These are phyloP conservation scores for Ammopiptanthus mongolicus DNA, from an alignment of 306 rosid genomes.

Conservation along the genomic window DNA sequence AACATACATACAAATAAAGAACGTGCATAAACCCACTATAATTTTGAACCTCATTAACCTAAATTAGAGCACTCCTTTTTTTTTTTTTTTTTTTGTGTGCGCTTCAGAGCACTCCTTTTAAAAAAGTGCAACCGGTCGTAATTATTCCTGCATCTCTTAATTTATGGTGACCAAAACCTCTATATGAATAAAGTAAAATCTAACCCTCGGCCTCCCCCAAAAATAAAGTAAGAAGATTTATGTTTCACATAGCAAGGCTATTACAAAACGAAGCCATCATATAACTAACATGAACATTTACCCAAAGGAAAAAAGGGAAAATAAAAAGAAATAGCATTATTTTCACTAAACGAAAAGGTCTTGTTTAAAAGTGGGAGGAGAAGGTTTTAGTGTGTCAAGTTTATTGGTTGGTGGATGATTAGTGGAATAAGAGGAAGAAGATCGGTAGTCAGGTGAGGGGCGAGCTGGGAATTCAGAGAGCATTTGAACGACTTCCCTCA, in stretches of 20 bases:
- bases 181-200: constrained; percentile 17
- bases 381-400: constrained; percentile 11
- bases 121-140: constrained; percentile 25
- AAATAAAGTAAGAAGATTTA: not conserved
- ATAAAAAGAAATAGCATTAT: not conserved
- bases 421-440: constrained; percentile 51
- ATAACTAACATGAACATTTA: constrained; percentile 11
- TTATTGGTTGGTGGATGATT: constrained; percentile 14
- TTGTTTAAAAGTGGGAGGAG: constrained; percentile 38
- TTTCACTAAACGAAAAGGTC: constrained; percentile 40
- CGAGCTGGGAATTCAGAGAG: constrained; percentile 63
- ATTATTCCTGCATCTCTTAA: constrained; percentile 31
- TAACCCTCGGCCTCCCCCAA: not conserved
- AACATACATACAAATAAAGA: constrained; percentile 30
- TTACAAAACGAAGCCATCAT: constrained; percentile 18
- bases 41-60: constrained; percentile 14
- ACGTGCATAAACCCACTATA: not conserved
- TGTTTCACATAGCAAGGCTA: not conserved
- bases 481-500: constrained; percentile 94
- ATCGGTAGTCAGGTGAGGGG: constrained; percentile 9
- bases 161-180: constrained; percentile 25
- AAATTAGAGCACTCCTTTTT: not conserved
- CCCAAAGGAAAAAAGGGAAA: not conserved
- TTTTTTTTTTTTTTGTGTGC: too few species aligned
- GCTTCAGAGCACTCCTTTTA: not conserved